Evolutionary conservation across 2,329 filamentous ascomycete species (phyloP).

Genomic region (Eutypella sp.): DNA sequence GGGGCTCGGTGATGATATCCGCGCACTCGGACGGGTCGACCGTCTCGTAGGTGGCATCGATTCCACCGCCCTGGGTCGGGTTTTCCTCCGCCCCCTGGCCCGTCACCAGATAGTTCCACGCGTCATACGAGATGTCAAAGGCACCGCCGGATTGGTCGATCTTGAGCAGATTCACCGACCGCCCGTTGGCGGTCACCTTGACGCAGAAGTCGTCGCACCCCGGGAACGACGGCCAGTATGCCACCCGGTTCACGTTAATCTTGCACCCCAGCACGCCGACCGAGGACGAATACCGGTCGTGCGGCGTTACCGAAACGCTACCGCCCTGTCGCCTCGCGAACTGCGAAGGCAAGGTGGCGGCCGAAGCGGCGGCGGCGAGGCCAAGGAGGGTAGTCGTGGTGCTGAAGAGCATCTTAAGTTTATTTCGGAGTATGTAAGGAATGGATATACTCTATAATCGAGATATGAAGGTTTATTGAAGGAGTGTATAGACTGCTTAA

Average conservation of each 20-base stretch:
- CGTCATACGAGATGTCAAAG: conserved; percentile 56
- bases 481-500: too few species aligned
- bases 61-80: conserved; percentile 42
- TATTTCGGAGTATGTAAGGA: background rate
- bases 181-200: conserved; percentile 43
- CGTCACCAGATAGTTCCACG: conserved; percentile 54
- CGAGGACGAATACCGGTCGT: conserved; percentile 52
- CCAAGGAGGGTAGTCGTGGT: background rate
- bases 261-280: conserved; percentile 58
- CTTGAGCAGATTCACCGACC: conserved; percentile 52
- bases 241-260: conserved; percentile 55
- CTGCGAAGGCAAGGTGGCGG: conserved; percentile 10
- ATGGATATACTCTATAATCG: background rate
- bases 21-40: conserved; percentile 42
- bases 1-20: conserved; percentile 40
- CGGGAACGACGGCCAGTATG: conserved; percentile 52
- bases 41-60: conserved; percentile 42
- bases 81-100: conserved; percentile 40
- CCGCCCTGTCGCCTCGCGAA: conserved; percentile 3
- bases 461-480: background rate
- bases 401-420: background rate
- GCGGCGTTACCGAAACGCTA: conserved; percentile 42
- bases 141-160: conserved; percentile 53
- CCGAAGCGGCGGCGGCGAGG: conserved; percentile 5
- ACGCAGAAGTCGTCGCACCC: conserved; percentile 55